These are phyloP conservation scores for Tricholoma matsutake DNA, from an alignment of 768 basidiomycete species.

Conservation along the genomic window DNA sequence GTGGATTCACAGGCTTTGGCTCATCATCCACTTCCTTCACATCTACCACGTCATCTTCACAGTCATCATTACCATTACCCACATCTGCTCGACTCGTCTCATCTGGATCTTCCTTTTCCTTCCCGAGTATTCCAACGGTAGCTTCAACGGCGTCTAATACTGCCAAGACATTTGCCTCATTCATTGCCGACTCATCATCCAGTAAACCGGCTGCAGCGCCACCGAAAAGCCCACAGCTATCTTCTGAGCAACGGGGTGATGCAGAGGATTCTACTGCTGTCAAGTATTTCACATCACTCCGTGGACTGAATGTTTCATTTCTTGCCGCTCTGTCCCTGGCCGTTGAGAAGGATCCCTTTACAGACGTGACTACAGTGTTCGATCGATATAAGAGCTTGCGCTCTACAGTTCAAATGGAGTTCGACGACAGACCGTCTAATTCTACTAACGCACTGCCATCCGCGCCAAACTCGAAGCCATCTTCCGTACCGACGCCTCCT, in stretches of 20 bases:
- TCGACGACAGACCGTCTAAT: neutral
- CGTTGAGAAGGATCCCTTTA: slow-evolving; percentile 1
- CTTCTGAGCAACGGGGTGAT: neutral
- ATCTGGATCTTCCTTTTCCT: neutral
- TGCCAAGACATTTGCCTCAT: slow-evolving; percentile 5
- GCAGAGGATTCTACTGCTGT: neutral
- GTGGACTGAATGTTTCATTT: slow-evolving; percentile 3
- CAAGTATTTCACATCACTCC: slow-evolving; percentile 2
- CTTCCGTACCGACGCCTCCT: neutral
- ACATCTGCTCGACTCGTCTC: slow-evolving; percentile 2
- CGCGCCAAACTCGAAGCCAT: neutral
- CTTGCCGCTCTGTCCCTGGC: neutral
- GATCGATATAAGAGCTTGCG: neutral
- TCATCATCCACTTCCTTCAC: slow-evolving; percentile 19
- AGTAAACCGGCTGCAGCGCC: neutral
- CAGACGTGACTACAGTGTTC: neutral
- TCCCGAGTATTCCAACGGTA: slow-evolving; percentile 1
- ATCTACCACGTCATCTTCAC: slow-evolving; percentile 12
- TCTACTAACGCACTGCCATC: neutral
- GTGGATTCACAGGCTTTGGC: slow-evolving; percentile 53
- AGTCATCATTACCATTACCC: neutral
- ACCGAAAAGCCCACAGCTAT: neutral
- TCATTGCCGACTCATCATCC: neutral
- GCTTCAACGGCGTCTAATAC: slow-evolving; percentile 3
- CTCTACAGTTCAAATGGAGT: slow-evolving; percentile 1